Base-by-base conservation (phyloP, 305 asterid genomes). In the Nicotiana rustica region DNA sequence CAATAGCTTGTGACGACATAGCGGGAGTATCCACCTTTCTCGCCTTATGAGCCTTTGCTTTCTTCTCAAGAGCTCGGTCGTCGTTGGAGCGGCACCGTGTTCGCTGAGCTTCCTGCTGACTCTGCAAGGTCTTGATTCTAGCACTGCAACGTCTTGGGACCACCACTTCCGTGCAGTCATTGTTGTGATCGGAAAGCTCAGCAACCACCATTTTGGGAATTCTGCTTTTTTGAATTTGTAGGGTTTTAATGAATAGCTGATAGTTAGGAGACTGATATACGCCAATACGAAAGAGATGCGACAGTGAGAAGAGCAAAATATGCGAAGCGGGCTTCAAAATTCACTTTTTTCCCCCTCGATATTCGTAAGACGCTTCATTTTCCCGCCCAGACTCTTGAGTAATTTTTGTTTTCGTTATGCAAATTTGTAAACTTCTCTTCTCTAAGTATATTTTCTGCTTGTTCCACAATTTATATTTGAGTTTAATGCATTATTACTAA, bases 71-170 rank as follows among this genome's bases (percentile, higher is more conserved):
- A 61, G 35, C 76, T n/a, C 44, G 25, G 14, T 62, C 73, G 59
- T 19, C 75, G 52, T 21, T 33, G 59, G 82, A 60, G 56, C 82
- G 52, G 36, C 56, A 49, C n/a, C 38, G 71, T 79, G 33, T 55
- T 38, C 29, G 18, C 25, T 65, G 60, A 71, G 77, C 80, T 69
- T 83, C 78, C 13, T 47, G 55, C 17, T 79, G 76, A 49, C 17
- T 67, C 81, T 60, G 49, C 38, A 85, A 77, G 31, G 2, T 15
- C 68, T 83, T 75, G 1, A 86, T 60, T 68, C 88, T 80, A 25
- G 83, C 73, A 56, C 88, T 86, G 80, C 88, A 75, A 69, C 88
- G 84, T 38, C 83, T 68, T 5, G 38, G 67, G 8, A 57, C 78
- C 47, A 77, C 79, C 35, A 47, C 56, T 21, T 55, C 67, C 5